Evolutionary conservation across 108 stramenopile species (phyloP).

Genomic region (Nannochloropsis salina): DNA sequence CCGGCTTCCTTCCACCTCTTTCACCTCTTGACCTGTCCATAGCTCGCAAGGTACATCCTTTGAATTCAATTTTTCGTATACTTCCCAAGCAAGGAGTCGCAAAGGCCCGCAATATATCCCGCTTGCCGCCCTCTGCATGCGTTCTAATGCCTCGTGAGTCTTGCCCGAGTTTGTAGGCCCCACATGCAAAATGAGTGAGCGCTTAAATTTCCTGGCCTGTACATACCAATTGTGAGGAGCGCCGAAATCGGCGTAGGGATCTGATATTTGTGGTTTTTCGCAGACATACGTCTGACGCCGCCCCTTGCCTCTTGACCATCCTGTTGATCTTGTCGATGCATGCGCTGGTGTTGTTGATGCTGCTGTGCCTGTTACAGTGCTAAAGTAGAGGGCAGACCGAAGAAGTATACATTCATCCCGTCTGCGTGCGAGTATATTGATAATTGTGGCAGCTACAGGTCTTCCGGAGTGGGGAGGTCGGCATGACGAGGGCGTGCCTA

Average conservation of each 20-base stretch:
- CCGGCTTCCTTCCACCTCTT: slow-evolving; percentile 61
- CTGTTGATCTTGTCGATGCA: not conserved
- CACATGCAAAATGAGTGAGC: slow-evolving; percentile 67
- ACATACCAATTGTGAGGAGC: slow-evolving; percentile 42
- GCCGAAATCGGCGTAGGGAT: slow-evolving; percentile 2
- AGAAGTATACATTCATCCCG: too few species aligned
- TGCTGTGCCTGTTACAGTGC: too few species aligned
- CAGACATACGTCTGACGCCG: not conserved
- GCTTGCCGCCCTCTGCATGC: slow-evolving; percentile 61
- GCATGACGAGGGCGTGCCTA: too few species aligned
- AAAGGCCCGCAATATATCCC: slow-evolving; percentile 83
- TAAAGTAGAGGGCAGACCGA: too few species aligned
- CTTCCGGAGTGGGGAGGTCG: too few species aligned
- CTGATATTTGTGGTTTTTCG: not conserved
- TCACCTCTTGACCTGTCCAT: slow-evolving; percentile 71
- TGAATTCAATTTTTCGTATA: slow-evolving; percentile 56
- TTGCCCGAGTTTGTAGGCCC: slow-evolving; percentile 85
- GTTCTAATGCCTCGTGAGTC: slow-evolving; percentile 72
- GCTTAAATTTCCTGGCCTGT: slow-evolving; percentile 26
- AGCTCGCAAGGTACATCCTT: slow-evolving; percentile 62
- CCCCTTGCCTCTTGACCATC: not conserved
- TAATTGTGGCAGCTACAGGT: too few species aligned
- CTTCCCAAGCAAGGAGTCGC: slow-evolving; percentile 74
- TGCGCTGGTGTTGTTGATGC: too few species aligned
- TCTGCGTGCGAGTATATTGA: too few species aligned